Evolutionary conservation across 2,329 filamentous ascomycete species (phyloP), one percentile per base, ranked within the genome.

Genomic region (Cytospora paraplurivora): DNA sequence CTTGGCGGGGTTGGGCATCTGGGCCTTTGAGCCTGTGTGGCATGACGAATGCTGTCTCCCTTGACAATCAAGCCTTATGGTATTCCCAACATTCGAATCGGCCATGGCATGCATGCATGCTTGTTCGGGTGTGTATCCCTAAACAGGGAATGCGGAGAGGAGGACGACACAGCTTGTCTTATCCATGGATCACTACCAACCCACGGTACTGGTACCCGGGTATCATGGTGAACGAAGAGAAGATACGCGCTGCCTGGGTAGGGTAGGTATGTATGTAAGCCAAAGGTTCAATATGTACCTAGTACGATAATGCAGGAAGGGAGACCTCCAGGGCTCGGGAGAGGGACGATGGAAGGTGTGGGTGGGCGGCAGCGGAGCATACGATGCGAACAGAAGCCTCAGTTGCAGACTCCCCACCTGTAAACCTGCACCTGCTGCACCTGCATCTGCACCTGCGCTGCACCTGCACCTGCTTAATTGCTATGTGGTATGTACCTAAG

Each of bases 391-490:
- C 44, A 21, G 44, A 3, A 47, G 5, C n/a, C n/a, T 11, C n/a
- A 37, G 35, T 44, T n/a, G 27, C 27, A 27, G 37, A 15, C 37
- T 13, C 37, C 37, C 37, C 37, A 38, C 37, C 37, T 38, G 12
- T 15, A 7, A 13, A 41, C 38, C 44, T 47, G 44, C 44, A 47
- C 44, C 44, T 47, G 44, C 44, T 47, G 44, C 44, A 21, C 44
- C 44, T 47, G 44, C 44, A 47, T 21, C 44, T 47, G 44, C 44
- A 47, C n/a, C n/a, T 47, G 44, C 44, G 21, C 17, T 47, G 13
- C 44, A 47, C n/a, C n/a, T 47, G 44, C 44, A 47, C 19, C 44
- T 47, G 44, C 44, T 47, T 47, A 47, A 11, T 47, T 47, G 21
- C 44, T 47, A 44, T 8, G 35, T 37, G 7, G 12, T 7, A 37